Evolutionary conservation across 768 basidiomycete genomes (phyloP), one percentile per base, ranked within the genome.

Genomic region (Trametopsis cervina): DNA sequence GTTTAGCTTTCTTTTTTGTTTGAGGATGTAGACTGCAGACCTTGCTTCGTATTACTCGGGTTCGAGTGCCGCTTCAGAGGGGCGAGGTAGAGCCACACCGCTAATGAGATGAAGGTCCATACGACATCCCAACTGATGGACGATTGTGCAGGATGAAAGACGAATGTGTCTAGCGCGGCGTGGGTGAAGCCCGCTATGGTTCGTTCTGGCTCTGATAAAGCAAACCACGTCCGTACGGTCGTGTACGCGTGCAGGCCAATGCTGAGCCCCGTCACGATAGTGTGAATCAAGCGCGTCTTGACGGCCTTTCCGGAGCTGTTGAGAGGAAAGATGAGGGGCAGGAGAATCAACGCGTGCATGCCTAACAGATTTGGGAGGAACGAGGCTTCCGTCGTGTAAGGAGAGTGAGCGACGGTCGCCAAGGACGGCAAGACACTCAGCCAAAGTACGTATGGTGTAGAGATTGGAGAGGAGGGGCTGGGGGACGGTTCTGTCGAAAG

Each of bases 71-170:
- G n/a, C n/a, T n/a, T 15, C 15, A 33, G 9, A 33, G 29, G 29
- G 29, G 29, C 7, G 15, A 33, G 29, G 29, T 33, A 33, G 7
- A 33, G 15, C 29, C 29, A 33, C 7, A 15, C 29, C 29, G 29
- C 7, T 7, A 33, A 15, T 7, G 29, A 33, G 29, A 33, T 33
- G 29, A 33, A 42, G 12, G 77, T 75, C 78, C 80, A 83, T 5
- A 83, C 57, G 9, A 81, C 72, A 44, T 85, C 82, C 73, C 78
- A 78, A 4, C 80, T 77, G 27, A 85, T 81, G 10, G 77, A 80
- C 1, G 76, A 69, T 59, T 81, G 80, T 4, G 81, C 82, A 1
- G 81, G 80, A 57, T 83, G 77, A 1, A 67, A 63, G 44, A 74
- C 60, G 9, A 80, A 66, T 20, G 63, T 64, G 0, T 51, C 53